Base-by-base conservation (phyloP, 306 rosid genomes). In the Fragaria vesca region DNA sequence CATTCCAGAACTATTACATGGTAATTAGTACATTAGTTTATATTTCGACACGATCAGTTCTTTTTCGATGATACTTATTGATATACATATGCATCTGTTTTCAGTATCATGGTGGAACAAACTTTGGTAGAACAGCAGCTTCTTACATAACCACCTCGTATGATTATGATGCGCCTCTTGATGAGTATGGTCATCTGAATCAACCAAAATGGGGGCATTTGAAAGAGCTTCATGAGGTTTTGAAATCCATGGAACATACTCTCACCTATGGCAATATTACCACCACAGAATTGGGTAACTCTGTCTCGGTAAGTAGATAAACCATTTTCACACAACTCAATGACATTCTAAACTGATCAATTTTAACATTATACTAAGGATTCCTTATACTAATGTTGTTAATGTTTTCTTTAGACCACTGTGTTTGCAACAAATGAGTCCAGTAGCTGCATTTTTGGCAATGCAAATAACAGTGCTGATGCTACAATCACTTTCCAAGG, bases 51-150 rank as follows among this genome's bases (percentile, higher is more conserved):
- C 2, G 2, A 5, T 21, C 57, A 26, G 10, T 43, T 51, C 16
- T 54, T 42, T 38, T 6, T 32, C 1, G 1, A 24, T 21, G 3
- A 21, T 21, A 58, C 12, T 24, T 12, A 5, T 20, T 10, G 3
- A 34, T 46, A n/a, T 11, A 68, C 15, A 20, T 42, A 42, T 43
- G 4, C 32, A 45, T 24, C 34, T 36, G 3, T 13, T 24, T 73
- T 18, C 62, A 89, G 91, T 87, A 87, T 48, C 91, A 89, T 40
- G 93, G 93, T 24, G 93, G 91, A 4, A 87, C 91, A 10, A 89
- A 89, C 47, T 89, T 89, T 36, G 93, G 82, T 6, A 80, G 93
- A 77, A 89, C 84, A 28, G 85, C 90, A 0, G 93, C 87, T 6
- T 88, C 93, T 21, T 89, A 87, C 68, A 85, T 89, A 55, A 78